A percentile compares a stretch with the other conserved stretches of the same genome.
Evolutionary conservation across 2,329 filamentous ascomycete genomes (phyloP).

Genomic region (Colletotrichum camelliae): DNA sequence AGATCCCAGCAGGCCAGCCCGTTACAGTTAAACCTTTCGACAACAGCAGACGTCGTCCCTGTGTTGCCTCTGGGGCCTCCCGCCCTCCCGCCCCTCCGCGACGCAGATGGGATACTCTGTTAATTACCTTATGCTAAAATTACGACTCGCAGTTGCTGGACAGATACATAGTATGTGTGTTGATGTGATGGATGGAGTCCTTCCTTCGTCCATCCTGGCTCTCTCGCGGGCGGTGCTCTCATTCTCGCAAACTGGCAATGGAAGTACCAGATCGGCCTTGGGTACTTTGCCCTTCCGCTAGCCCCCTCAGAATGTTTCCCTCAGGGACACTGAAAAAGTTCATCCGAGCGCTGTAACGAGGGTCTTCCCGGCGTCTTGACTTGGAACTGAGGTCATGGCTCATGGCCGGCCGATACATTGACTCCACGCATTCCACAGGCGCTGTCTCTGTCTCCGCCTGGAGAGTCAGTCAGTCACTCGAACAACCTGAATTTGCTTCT

Average conservation of each 20-base stretch:
- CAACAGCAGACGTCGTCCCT: neutral
- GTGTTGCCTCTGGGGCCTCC: neutral
- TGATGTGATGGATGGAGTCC: neutral
- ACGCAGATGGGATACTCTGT: neutral
- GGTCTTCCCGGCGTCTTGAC: constrained; percentile 4
- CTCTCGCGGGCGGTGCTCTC: neutral
- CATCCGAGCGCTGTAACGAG: constrained; percentile 16
- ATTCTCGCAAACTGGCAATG: neutral
- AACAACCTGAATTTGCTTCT: neutral
- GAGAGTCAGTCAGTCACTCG: neutral
- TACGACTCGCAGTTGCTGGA: neutral
- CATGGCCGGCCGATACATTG: neutral
- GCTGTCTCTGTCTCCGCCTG: neutral
- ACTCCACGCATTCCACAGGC: constrained; percentile 1
- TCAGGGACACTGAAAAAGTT: neutral
- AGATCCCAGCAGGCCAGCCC: neutral
- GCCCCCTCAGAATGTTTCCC: neutral
- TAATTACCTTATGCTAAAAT: neutral
- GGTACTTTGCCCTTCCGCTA: neutral
- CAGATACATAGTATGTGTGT: neutral
- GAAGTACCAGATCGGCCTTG: neutral
- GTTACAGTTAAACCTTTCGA: neutral
- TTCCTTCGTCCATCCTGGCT: neutral
- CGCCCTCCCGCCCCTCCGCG: constrained; percentile 1
- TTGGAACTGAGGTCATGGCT: constrained; percentile 20